phyloP scores from a whole-genome alignment of 805 yeast genomes.

The Kuraishia piskuri region DNA sequence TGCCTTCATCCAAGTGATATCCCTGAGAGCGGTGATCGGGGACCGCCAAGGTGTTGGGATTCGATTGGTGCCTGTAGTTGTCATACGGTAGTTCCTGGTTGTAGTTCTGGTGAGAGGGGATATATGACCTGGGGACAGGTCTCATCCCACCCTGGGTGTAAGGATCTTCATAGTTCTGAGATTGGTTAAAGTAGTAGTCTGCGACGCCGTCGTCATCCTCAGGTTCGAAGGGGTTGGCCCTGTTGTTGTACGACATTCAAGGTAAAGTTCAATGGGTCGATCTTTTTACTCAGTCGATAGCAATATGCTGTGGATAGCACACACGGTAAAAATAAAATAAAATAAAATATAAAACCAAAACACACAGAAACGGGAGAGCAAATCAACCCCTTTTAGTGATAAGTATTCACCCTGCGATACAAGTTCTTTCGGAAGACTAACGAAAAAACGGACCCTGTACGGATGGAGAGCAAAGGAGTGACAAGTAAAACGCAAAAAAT shows the following conservation, averaged over 20 bases:
- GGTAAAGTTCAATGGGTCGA: background rate
- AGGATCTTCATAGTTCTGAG: background rate
- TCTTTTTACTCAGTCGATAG: background rate
- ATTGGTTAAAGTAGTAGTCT: background rate
- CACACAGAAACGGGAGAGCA: too few species aligned
- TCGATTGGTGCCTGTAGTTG: background rate
- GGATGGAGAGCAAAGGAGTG: background rate
- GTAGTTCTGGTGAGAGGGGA: background rate
- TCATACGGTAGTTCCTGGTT: background rate
- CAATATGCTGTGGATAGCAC: too few species aligned
- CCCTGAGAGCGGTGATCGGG: background rate
- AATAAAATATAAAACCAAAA: too few species aligned
- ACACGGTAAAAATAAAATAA: background rate
- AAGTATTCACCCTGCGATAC: too few species aligned
- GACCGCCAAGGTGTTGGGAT: background rate
- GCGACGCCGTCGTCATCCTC: background rate
- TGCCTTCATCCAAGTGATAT: background rate
- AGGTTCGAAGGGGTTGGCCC: background rate
- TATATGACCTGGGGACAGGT: constrained; percentile 2
- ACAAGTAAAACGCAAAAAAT: background rate
- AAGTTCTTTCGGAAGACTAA: too few species aligned
- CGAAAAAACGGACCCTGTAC: background rate
- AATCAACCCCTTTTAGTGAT: too few species aligned
- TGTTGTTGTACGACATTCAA: background rate
- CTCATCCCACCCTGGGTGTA: background rate